phyloP scores from a whole-genome alignment of 768 basidiomycete species.

The Wakefieldia striispora region DNA sequence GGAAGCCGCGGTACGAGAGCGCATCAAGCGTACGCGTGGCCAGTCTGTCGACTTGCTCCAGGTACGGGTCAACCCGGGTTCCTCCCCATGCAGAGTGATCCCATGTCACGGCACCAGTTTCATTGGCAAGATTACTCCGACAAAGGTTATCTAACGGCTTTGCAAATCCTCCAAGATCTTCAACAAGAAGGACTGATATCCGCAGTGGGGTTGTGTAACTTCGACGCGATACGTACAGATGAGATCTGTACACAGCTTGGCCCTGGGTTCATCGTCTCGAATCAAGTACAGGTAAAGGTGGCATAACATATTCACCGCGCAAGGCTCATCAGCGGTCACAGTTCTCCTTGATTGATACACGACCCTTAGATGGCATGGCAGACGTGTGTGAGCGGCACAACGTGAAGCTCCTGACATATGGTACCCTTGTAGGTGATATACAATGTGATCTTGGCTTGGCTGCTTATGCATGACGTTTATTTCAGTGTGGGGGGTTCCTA shows the following conservation, averaged over 20 bases:
- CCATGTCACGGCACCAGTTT: conserved; percentile 44
- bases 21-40: conserved; percentile 65
- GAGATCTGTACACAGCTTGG: conserved; percentile 79
- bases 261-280: conserved; percentile 69
- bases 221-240: conserved; percentile 70
- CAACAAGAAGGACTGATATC: conserved; percentile 57
- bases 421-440: conserved; percentile 59
- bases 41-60: conserved; percentile 68
- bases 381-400: conserved; percentile 72
- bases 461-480: conserved; percentile 4
- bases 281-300: conserved; percentile 72
- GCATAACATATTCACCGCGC: not conserved
- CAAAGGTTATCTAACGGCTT: conserved; percentile 45
- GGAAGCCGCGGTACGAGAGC: conserved; percentile 62
- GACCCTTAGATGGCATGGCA: conserved; percentile 74
- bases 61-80: conserved; percentile 36
- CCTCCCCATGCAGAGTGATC: not conserved
- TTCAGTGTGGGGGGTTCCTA: conserved; percentile 80
- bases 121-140: conserved; percentile 75
- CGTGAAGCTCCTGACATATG: conserved; percentile 78
- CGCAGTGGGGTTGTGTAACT: conserved; percentile 77
- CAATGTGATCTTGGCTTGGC: not conserved
- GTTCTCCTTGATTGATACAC: conserved; percentile 82
- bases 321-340: conserved; percentile 30
- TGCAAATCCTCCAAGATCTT: conserved; percentile 57